A percentile compares a stretch with the other conserved stretches of the same genome.
Conservation (phyloP, 2,329 filamentous ascomycete genomes). For the Microascus cirrosus region DNA sequence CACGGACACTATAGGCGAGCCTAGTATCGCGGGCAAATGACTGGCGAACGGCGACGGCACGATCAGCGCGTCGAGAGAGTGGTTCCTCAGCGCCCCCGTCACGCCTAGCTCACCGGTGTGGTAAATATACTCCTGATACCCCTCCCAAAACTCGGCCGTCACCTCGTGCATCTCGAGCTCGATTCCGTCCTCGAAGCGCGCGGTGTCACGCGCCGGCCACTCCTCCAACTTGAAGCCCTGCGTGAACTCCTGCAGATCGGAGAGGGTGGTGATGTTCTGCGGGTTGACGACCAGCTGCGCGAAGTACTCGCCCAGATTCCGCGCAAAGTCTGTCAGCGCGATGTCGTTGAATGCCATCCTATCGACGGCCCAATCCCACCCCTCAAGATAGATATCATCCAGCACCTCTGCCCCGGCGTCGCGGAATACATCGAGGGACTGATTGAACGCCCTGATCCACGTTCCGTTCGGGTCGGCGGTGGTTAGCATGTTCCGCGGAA, state of each 20-base stretch:
- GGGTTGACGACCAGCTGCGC: conserved; percentile 45
- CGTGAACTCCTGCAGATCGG: conserved; percentile 43
- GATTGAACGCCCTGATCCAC: conserved; percentile 13
- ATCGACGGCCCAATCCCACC: conserved; percentile 46
- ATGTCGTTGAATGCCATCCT: conserved; percentile 25
- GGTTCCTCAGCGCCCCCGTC: conserved; percentile 41
- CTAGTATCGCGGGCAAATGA: conserved; percentile 11
- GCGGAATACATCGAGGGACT: conserved; percentile 33
- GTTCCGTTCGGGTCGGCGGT: conserved; percentile 29
- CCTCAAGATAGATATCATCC: conserved; percentile 31
- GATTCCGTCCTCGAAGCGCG: conserved; percentile 36
- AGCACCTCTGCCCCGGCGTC: conserved; percentile 34
- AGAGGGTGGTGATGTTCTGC: conserved; percentile 36
- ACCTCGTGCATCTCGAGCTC: neutral
- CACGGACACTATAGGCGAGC: conserved; percentile 47
- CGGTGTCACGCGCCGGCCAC: conserved; percentile 51
- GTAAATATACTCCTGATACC: neutral
- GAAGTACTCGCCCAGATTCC: conserved; percentile 46
- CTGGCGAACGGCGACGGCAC: conserved; percentile 34
- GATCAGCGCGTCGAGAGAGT: conserved; percentile 47
- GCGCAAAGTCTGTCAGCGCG: conserved; percentile 42
- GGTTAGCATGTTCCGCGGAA: conserved; percentile 46
- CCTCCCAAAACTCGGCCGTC: neutral
- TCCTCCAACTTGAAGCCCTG: conserved; percentile 38
- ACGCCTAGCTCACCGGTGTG: conserved; percentile 48